These are phyloP conservation scores for Aspergillus ruber DNA, from an alignment of 2,329 filamentous ascomycete species.

Conservation along the genomic window DNA sequence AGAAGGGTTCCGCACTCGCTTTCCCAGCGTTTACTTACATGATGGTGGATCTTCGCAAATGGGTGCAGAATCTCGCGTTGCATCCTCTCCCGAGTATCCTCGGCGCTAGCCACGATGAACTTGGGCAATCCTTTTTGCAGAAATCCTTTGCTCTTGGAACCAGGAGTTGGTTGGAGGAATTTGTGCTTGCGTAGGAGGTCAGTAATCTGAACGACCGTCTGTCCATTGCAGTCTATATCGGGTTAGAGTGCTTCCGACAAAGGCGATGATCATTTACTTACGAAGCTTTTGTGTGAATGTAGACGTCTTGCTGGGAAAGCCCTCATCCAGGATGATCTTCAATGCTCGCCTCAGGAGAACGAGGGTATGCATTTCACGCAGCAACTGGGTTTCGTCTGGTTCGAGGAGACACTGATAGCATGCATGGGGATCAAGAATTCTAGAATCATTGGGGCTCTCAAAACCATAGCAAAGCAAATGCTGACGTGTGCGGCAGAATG, in stretches of 20 bases:
- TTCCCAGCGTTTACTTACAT: conserved; percentile 15
- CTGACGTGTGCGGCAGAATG: conserved; percentile 40
- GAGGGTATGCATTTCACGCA: conserved; percentile 21
- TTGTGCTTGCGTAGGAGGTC: conserved; percentile 21
- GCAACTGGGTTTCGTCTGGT: conserved; percentile 18
- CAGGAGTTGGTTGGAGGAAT: conserved; percentile 22
- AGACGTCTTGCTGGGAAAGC: conserved; percentile 19
- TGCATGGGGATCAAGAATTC: conserved; percentile 36
- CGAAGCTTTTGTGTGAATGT: conserved; percentile 25
- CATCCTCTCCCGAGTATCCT: conserved; percentile 15
- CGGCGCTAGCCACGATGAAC: conserved; percentile 16
- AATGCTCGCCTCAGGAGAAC: conserved; percentile 23
- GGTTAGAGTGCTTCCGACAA: conserved; percentile 7
- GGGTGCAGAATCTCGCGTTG: conserved; percentile 25
- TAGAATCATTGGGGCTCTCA: conserved; percentile 27
- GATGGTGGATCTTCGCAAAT: conserved; percentile 26
- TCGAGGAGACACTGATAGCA: conserved; percentile 43
- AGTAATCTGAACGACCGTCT: conserved; percentile 23
- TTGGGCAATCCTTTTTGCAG: conserved; percentile 22
- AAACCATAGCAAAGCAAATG: conserved; percentile 45
- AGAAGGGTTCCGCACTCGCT: neutral
- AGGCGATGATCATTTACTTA: conserved; percentile 12
- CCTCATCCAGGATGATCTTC: conserved; percentile 22
- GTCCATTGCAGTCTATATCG: conserved; percentile 23
- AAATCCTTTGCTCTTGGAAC: conserved; percentile 26